Base-by-base conservation (phyloP, 2,329 filamentous ascomycete genomes). In the Pseudogymnoascus sp. region DNA sequence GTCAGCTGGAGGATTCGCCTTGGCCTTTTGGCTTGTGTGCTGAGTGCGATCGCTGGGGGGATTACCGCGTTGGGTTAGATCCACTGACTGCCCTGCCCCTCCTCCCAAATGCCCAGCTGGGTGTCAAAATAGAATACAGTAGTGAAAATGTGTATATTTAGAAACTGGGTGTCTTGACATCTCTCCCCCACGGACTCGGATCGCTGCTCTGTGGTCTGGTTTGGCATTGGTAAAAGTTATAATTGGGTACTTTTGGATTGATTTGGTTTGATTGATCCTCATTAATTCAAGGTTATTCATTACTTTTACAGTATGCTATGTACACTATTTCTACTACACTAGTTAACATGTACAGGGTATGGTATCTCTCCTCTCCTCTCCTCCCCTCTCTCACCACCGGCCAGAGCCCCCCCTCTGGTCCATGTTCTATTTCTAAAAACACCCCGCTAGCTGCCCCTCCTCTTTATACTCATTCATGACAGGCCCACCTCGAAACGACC, bases 251-350 rank as follows among this genome's bases (percentile, higher is more conserved):
- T 8, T 25, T 25, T 39, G 16, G 16, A 39, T 39, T 18, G 37
- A 4, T n/a, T 7, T 37, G n/a, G 4, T 16, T 37, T n/a, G 38
- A n/a, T 43, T 43, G 12, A 6, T 54, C 47, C 28, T 54, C 47
- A 54, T 54, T 54, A 33, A 33, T 33, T 54, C 47, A 54, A 54
- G 47, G n/a, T 33, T 20, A 33, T 54, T 54, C 47, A 54, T 54
- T 54, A 33, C 47, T 54, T 54, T 54, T 54, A 54, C 43, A 54
- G 9, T 54, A 43, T 22, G 18, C 2, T 22, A 54, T 54, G 28
- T 33, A 54, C 28, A 54, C 43, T 54, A 33, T 54, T 8, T 14
- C 37, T 30, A 50, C 28, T 12, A 33, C 5, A 25, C 22, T 25
- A 25, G 22, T 25, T 25, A 18, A 11, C 28, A 54, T 18, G 8